Conservation (phyloP, 2,329 filamentous ascomycete species). For the Trichoderma hamatum region DNA sequence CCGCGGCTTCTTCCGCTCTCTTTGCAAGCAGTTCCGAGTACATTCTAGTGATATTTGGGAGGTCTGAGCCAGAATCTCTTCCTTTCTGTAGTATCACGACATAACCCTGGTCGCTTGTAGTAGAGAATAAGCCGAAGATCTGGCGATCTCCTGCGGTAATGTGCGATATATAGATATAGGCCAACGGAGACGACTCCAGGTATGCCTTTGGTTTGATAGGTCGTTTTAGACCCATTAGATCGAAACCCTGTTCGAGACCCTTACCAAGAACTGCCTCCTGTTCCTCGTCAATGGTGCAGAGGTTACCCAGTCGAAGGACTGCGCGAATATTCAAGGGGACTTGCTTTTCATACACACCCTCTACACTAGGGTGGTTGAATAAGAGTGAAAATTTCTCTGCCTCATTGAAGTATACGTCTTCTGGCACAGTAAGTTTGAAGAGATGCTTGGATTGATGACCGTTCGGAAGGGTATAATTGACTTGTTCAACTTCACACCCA, state of each 20-base stretch:
- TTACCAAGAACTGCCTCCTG: slow-evolving; percentile 90
- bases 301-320: slow-evolving; percentile 84
- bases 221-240: slow-evolving; percentile 74
- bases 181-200: slow-evolving; percentile 71
- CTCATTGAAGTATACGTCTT: slow-evolving; percentile 84
- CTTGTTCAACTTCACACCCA: slow-evolving; percentile 87
- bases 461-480: slow-evolving; percentile 90
- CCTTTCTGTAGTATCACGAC: slow-evolving; percentile 85
- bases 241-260: slow-evolving; percentile 91
- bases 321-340: slow-evolving; percentile 85
- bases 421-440: slow-evolving; percentile 89
- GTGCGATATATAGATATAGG: slow-evolving; percentile 91
- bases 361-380: slow-evolving; percentile 91
- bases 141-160: slow-evolving; percentile 88
- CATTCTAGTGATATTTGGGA: slow-evolving; percentile 88
- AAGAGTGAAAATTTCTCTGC: slow-evolving; percentile 78
- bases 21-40: slow-evolving; percentile 76
- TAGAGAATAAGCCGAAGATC: slow-evolving; percentile 92
- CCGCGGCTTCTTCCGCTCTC: slow-evolving; percentile 66
- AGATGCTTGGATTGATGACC: slow-evolving; percentile 92
- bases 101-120: slow-evolving; percentile 75
- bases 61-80: slow-evolving; percentile 74
- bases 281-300: slow-evolving; percentile 89
- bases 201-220: slow-evolving; percentile 69
- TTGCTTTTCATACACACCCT: slow-evolving; percentile 96